Conservation (phyloP, 2,329 filamentous ascomycete species). For the Raffaelea deltoideospora region DNA sequence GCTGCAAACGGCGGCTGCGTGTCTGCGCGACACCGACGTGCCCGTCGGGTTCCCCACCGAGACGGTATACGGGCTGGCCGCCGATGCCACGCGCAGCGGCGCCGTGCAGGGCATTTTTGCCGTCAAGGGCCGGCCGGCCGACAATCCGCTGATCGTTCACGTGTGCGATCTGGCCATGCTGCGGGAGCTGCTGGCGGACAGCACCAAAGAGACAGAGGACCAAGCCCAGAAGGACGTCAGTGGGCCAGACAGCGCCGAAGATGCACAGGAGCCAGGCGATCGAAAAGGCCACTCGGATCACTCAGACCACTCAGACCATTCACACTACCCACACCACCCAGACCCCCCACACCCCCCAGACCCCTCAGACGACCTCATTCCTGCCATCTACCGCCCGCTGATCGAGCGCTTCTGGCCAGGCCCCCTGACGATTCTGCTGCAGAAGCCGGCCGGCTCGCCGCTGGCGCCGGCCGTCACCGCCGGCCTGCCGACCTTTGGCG, state of each 20-base stretch:
- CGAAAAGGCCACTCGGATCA: too few relatives aligned
- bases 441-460: conserved; percentile 41
- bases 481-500: conserved; percentile 70
- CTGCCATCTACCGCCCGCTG: conserved; percentile 60
- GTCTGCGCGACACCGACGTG: conserved; percentile 47
- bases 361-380: conserved; percentile 52
- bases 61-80: conserved; percentile 94
- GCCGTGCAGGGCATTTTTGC: conserved; percentile 86
- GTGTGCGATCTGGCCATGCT: conserved; percentile 70
- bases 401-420: conserved; percentile 87
- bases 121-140: conserved; percentile 77
- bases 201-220: too few relatives aligned
- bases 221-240: too few relatives aligned
- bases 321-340: too few relatives aligned
- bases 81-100: conserved; percentile 73
- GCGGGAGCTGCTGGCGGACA: conserved; percentile 36
- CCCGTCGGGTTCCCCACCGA: conserved; percentile 95
- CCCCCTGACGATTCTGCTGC: conserved; percentile 78
- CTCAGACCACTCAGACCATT: too few relatives aligned
- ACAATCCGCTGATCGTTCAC: conserved; percentile 93
- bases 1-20: conserved; percentile 49
- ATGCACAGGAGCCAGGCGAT: too few relatives aligned
- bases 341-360: too few relatives aligned
- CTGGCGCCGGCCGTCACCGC: conserved; percentile 90
- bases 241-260: too few relatives aligned